A percentile compares a stretch with the other conserved stretches of the same genome.
phyloP scores from a whole-genome alignment of 768 basidiomycete genomes.

The Heimioporus sp. region DNA sequence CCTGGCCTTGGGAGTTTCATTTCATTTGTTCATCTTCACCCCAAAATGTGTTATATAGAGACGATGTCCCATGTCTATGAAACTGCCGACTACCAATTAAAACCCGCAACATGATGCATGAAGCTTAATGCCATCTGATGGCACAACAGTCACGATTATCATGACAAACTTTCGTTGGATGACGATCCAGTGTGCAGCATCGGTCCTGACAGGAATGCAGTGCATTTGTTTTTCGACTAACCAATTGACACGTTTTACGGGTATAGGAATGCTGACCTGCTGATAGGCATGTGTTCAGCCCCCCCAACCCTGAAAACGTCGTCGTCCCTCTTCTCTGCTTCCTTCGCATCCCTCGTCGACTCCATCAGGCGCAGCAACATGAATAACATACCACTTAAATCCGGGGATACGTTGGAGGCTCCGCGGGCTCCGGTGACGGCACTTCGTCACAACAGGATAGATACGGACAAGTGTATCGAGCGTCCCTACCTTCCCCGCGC shows the following conservation, averaged over 20 bases:
- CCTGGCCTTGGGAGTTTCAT: too few species aligned
- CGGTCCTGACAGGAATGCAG: background rate
- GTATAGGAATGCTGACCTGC: constrained; percentile 4
- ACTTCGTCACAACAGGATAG: constrained; percentile 17
- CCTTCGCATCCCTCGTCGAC: constrained; percentile 19
- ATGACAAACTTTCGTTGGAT: too few species aligned
- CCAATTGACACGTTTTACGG: background rate
- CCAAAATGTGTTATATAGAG: too few species aligned
- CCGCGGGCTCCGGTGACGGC: constrained; percentile 20
- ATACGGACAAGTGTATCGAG: constrained; percentile 26
- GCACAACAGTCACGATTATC: too few species aligned
- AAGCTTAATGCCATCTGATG: too few species aligned
- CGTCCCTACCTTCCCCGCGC: constrained; percentile 30
- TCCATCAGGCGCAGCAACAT: constrained; percentile 20
- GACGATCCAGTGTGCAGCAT: too few species aligned
- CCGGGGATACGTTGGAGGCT: constrained; percentile 16
- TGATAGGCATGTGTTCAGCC: constrained; percentile 13
- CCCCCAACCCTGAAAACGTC: constrained; percentile 8
- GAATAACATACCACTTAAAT: constrained; percentile 16
- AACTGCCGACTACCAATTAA: too few species aligned
- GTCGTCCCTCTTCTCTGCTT: constrained; percentile 11
- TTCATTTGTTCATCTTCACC: too few species aligned
- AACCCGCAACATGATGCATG: too few species aligned
- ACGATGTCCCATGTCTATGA: too few species aligned
- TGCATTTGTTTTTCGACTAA: constrained; percentile 15